A percentile compares a stretch with the other conserved stretches of the same genome.
These are phyloP conservation scores for Tricholoma matsutake DNA, from an alignment of 768 basidiomycete genomes.

Conservation along the genomic window DNA sequence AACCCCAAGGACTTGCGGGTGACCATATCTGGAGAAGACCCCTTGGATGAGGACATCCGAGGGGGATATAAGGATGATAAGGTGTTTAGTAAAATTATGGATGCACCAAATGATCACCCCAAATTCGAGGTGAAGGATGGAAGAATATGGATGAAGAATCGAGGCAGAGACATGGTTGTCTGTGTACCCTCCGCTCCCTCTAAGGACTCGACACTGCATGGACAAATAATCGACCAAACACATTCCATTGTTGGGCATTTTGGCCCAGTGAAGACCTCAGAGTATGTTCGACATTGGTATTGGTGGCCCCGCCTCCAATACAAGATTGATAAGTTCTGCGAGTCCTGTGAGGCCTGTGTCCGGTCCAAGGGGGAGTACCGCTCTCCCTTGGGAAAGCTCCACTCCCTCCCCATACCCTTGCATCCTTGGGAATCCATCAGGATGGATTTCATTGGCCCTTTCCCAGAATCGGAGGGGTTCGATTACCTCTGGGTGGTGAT, in stretches of 20 bases:
- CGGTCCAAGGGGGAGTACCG: too few relatives aligned
- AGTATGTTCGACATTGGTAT: too few relatives aligned
- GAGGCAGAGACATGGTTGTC: not conserved
- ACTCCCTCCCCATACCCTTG: too few relatives aligned
- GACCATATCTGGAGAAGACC: not conserved
- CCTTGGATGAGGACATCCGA: not conserved
- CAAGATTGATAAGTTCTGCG: too few relatives aligned
- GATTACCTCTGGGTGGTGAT: too few relatives aligned
- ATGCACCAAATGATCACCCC: not conserved
- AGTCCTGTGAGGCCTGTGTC: too few relatives aligned
- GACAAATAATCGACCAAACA: constrained; percentile 16
- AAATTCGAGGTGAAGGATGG: not conserved
- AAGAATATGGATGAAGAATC: not conserved
- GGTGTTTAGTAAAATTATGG: not conserved
- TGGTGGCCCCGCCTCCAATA: too few relatives aligned
- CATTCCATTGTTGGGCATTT: constrained; percentile 33
- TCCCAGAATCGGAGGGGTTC: too few relatives aligned
- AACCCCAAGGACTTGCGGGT: not conserved
- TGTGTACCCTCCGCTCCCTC: constrained; percentile 11
- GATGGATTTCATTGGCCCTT: too few relatives aligned
- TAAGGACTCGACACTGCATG: constrained; percentile 3
- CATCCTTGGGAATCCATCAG: too few relatives aligned
- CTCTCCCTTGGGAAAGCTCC: too few relatives aligned
- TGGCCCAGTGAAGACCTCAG: too few relatives aligned
- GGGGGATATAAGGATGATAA: not conserved